Conservation (phyloP, 2,329 filamentous ascomycete species). For the Amesomyces nigricolor region DNA sequence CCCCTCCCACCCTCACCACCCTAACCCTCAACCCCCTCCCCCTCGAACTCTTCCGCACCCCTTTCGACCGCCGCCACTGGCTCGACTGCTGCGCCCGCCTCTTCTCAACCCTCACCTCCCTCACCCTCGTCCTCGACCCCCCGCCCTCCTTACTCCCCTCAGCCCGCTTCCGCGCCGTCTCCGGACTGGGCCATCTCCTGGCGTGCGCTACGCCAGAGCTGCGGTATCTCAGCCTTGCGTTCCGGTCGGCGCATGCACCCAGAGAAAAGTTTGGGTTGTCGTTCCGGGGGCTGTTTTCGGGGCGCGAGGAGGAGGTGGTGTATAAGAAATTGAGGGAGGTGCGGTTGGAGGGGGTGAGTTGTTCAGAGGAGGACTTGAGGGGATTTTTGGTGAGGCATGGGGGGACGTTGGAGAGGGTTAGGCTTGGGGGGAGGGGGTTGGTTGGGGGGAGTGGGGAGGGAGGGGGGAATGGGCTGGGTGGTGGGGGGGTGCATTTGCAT, state of each 20-base stretch:
- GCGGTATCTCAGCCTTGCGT: conserved; percentile 37
- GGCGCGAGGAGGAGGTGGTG: conserved; percentile 29
- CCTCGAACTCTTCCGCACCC: conserved; percentile 37
- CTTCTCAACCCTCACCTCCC: conserved; percentile 36
- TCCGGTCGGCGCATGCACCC: conserved; percentile 37
- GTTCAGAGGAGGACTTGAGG: conserved; percentile 40
- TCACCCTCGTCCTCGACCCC: conserved; percentile 38
- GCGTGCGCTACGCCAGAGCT: conserved; percentile 34
- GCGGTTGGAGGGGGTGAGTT: conserved; percentile 40
- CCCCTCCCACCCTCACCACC: conserved; percentile 31
- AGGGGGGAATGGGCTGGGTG: conserved; percentile 29
- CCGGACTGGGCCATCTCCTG: conserved; percentile 39
- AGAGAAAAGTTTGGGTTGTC: conserved; percentile 37
- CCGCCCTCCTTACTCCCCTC: conserved; percentile 35
- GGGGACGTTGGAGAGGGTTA: conserved; percentile 36
- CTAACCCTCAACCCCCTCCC: conserved; percentile 41
- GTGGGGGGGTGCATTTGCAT: conserved; percentile 40
- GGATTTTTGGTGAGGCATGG: conserved; percentile 39
- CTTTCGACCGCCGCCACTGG: conserved; percentile 37
- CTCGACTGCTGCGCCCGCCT: conserved; percentile 37
- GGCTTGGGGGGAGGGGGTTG: conserved; percentile 40
- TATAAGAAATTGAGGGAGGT: conserved; percentile 38
- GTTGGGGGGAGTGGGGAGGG: conserved; percentile 35
- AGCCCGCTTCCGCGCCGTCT: conserved; percentile 35
- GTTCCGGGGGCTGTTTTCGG: conserved; percentile 35